Evolutionary conservation across 176 grass and related monocot genomes (phyloP).

Genomic region (Cocos nucifera): DNA sequence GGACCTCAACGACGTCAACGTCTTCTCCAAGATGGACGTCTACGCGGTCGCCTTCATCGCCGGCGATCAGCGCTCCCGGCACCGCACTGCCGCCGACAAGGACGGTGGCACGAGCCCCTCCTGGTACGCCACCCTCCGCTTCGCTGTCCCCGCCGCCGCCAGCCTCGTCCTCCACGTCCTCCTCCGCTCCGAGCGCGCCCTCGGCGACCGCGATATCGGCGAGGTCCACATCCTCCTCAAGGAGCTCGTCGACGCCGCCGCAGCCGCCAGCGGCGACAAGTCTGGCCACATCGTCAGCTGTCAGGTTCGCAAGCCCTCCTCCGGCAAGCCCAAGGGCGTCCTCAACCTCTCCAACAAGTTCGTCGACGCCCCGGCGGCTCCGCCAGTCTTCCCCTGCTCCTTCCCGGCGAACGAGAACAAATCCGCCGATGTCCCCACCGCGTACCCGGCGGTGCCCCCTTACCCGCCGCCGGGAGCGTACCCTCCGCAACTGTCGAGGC

Average conservation of each 20-base stretch:
- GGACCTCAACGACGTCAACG: conserved; percentile 60
- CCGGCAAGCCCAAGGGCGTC: conserved; percentile 58
- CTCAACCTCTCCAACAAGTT: conserved; percentile 84
- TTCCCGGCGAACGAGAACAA: too few species aligned
- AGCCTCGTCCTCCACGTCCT: conserved; percentile 38
- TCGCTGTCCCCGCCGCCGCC: conserved; percentile 20
- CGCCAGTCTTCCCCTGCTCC: conserved; percentile 8
- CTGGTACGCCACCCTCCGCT: conserved; percentile 39
- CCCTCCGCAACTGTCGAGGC: too few species aligned
- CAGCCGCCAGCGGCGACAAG: conserved; percentile 16
- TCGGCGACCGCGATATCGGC: conserved; percentile 70
- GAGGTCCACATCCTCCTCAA: conserved; percentile 71
- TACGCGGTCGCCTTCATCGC: conserved; percentile 59
- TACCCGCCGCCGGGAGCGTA: too few species aligned
- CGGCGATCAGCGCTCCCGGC: conserved; percentile 24
- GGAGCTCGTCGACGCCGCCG: conserved; percentile 40
- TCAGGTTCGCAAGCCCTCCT: conserved; percentile 51
- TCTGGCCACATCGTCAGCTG: conserved; percentile 52
- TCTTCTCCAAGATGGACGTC: conserved; percentile 51
- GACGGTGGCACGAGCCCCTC: conserved; percentile 31
- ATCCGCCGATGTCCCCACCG: too few species aligned
- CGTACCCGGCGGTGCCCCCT: too few species aligned
- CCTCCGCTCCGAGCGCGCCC: conserved; percentile 49
- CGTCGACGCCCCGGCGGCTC: conserved; percentile 18
- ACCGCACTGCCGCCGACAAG: conserved; percentile 38